phyloP scores from a whole-genome alignment of 1,284 basidiomycete species.

The Melanopsichium pennsylvanicum region DNA sequence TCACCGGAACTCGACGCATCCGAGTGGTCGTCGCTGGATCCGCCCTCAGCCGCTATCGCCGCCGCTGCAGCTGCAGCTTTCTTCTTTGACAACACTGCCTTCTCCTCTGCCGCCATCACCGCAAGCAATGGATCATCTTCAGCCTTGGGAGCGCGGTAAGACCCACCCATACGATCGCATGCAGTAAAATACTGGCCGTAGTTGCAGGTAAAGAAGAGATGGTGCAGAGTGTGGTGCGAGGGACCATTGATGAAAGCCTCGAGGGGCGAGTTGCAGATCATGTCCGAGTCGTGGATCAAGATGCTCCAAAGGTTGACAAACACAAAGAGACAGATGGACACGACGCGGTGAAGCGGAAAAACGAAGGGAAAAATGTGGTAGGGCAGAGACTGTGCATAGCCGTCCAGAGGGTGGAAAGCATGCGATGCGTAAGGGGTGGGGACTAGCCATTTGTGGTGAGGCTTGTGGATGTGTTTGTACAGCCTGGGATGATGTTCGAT shows the following conservation, averaged over 20 bases:
- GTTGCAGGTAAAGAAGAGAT: conserved; percentile 94
- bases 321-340: conserved; percentile 63
- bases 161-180: conserved; percentile 83
- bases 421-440: conserved; percentile 96
- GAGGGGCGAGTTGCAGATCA: conserved; percentile 90
- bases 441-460: conserved; percentile 98
- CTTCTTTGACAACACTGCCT: conserved; percentile 13
- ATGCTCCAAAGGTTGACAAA: conserved; percentile 65
- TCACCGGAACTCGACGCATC: conserved; percentile 31
- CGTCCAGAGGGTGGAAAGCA: conserved; percentile 96
- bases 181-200: conserved; percentile 96
- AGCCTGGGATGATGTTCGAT: conserved; percentile 83
- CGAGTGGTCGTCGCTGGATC: conserved; percentile 12
- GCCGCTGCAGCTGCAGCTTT: conserved; percentile 6
- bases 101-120: conserved; percentile 25
- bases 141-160: conserved; percentile 85
- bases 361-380: conserved; percentile 93
- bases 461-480: conserved; percentile 92
- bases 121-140: conserved; percentile 83
- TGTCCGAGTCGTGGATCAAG: conserved; percentile 95
- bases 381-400: conserved; percentile 89
- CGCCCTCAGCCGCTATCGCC: background rate
- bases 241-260: conserved; percentile 95
- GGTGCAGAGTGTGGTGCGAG: conserved; percentile 95
- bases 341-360: conserved; percentile 79